phyloP scores from a whole-genome alignment of 768 basidiomycete genomes.

The Aureoboletus auriporus region DNA sequence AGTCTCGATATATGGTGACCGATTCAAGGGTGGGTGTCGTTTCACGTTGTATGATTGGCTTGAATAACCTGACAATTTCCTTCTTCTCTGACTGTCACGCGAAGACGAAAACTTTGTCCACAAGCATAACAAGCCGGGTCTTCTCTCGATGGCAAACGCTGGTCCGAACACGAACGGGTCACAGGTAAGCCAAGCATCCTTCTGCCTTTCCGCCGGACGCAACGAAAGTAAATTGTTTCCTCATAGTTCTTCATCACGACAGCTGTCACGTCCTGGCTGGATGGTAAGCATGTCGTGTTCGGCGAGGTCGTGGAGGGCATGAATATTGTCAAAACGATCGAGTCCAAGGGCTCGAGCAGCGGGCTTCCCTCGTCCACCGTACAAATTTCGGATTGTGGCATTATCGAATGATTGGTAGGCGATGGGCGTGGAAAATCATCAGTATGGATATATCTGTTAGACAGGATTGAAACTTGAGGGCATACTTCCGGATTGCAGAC shows the following conservation, averaged over 20 bases:
- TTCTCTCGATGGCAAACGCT: conserved; percentile 87
- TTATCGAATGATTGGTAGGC: conserved; percentile 28
- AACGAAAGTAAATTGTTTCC: background rate
- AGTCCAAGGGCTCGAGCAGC: conserved; percentile 26
- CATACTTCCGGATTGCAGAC: no score
- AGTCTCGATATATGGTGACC: conserved; percentile 81
- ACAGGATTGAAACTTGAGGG: no score
- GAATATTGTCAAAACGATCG: conserved; percentile 39
- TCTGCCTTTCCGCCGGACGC: background rate
- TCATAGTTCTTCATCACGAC: conserved; percentile 76
- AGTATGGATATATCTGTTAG: no score
- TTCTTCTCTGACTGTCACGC: background rate
- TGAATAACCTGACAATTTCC: background rate
- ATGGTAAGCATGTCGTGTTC: conserved; percentile 43
- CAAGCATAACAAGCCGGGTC: conserved; percentile 57
- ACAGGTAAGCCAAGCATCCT: conserved; percentile 40
- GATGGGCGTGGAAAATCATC: background rate
- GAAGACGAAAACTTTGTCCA: conserved; percentile 69
- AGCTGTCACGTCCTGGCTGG: conserved; percentile 58
- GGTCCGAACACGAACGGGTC: conserved; percentile 80
- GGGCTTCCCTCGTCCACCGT: conserved; percentile 37
- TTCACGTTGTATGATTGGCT: background rate
- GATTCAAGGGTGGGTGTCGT: conserved; percentile 57
- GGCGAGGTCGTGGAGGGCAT: conserved; percentile 45
- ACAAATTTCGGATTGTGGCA: conserved; percentile 54